These are phyloP conservation scores for Dendrobium catenatum DNA, from an alignment of 106 monocot genomes.

Conservation along the genomic window DNA sequence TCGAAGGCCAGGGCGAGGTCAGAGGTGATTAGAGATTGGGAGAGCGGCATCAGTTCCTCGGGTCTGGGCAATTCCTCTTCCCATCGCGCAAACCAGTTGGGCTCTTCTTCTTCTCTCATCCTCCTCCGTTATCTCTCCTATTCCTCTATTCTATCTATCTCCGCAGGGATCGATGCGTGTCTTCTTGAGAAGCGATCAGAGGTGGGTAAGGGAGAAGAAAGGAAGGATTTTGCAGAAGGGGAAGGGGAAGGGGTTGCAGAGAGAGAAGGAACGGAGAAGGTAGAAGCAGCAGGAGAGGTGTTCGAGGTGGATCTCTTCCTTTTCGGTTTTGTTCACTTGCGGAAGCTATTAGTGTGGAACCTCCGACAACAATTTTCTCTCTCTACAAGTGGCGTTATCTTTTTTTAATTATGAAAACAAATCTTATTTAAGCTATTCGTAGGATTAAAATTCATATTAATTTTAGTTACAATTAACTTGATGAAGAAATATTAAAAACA, in stretches of 20 bases:
- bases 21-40: conserved; percentile 17
- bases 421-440: no score
- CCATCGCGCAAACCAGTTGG: conserved; percentile 14
- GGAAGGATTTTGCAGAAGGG: neutral
- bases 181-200: neutral
- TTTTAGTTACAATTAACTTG: no score
- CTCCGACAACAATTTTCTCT: no score
- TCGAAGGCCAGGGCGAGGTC: conserved; percentile 16
- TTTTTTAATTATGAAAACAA: no score
- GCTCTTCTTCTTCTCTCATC: conserved; percentile 13
- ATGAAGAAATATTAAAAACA: no score
- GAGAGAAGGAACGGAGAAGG: neutral
- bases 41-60: conserved; percentile 17
- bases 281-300: neutral
- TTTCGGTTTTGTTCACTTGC: neutral
- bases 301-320: conserved; percentile 24
- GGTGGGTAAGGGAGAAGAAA: neutral
- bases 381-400: no score
- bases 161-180: neutral
- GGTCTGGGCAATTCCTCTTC: conserved; percentile 13
- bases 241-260: neutral
- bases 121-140: neutral
- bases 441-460: no score
- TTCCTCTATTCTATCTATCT: neutral
- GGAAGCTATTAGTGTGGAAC: no score